Evolutionary conservation across 2,329 filamentous ascomycete genomes (phyloP).

Genomic region (Huntiella savannae): DNA sequence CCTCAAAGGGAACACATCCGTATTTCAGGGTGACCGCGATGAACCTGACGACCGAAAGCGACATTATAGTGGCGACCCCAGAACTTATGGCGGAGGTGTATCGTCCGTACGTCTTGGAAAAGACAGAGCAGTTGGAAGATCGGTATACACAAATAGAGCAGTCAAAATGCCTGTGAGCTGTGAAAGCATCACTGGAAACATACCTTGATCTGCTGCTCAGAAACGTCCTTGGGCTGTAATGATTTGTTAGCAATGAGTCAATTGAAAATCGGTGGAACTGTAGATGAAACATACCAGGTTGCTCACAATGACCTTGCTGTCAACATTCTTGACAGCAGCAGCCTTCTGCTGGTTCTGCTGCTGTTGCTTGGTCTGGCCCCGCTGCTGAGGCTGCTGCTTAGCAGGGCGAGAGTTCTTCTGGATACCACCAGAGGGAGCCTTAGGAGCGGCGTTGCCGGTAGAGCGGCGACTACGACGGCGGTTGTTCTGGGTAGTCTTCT

Average conservation of each 20-base stretch:
- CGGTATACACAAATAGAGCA: slow-evolving; percentile 9
- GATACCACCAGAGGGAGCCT: slow-evolving; percentile 67
- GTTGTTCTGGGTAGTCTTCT: slow-evolving; percentile 35
- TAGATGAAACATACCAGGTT: slow-evolving; percentile 55
- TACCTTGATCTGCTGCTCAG: slow-evolving; percentile 98
- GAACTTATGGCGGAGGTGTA: background rate
- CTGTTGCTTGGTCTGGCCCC: slow-evolving; percentile 1
- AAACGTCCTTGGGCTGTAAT: slow-evolving; percentile 76
- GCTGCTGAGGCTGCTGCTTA: slow-evolving; percentile 38
- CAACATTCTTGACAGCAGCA: slow-evolving; percentile 40
- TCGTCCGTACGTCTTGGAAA: slow-evolving; percentile 10
- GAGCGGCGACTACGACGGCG: slow-evolving; percentile 31
- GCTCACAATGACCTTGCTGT: slow-evolving; percentile 97
- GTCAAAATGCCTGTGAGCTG: slow-evolving; percentile 12
- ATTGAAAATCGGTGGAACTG: background rate
- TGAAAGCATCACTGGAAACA: slow-evolving; percentile 61
- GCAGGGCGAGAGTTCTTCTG: slow-evolving; percentile 53
- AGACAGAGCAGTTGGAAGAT: slow-evolving; percentile 7
- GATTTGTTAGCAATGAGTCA: slow-evolving; percentile 26
- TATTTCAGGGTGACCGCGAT: slow-evolving; percentile 2
- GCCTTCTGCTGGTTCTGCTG: slow-evolving; percentile 44
- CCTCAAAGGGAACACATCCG: background rate
- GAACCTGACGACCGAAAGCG: background rate
- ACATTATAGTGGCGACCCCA: background rate
- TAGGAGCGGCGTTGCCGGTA: slow-evolving; percentile 29